Evolutionary conservation across 805 yeast genomes (phyloP), one percentile per base, ranked within the genome.

Genomic region (Wickerhamiella brachini): DNA sequence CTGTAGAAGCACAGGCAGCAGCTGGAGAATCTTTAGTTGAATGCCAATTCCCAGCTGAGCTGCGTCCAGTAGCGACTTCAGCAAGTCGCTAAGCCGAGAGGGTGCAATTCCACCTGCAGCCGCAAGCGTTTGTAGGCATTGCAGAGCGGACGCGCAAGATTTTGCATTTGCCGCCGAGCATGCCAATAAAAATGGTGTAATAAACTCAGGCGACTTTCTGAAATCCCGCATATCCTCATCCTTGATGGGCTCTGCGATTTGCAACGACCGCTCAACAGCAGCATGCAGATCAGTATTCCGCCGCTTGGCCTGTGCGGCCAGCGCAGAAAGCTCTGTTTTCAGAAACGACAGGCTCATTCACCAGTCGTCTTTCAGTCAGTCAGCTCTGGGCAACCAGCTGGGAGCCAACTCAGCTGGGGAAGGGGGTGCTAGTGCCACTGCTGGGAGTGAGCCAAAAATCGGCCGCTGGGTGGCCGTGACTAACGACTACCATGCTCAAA

Each of bases 21-120:
- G 72, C 67, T 90, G 98, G 39, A 90, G 68, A 12, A 88, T 81
- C 61, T 88, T 85, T 55, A 93, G 73, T 65, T 90, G 97, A 45
- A 86, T 82, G 43, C 89, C 97, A 23, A 78, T 72, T 0, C 93
- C 84, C 13, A 84, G 69, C 58, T 80, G 80, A 0, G 90, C 77
- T 0, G 94, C 85, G 52, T 85, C 89, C 31, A 74, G 71, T 34
- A 87, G 71, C 0, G 88, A 80, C 41, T 78, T 82, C 20, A 90
- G 67, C 6, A 90, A 71, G 5, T 74, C 74, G 18, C 71, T 72
- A 18, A 71, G 57, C 34, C 77, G 72, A 2, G 70, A 67, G 0
- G 70, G 67, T 0, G 89, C 80, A 10, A 90, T 67, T 2, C 80
- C 73, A 8, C 68, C 65, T n/a, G 71, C 59, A 18, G 74, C 65